These are phyloP conservation scores for Paecilomyces dactylethromorphus DNA, from an alignment of 2,329 filamentous ascomycete species.

Conservation along the genomic window DNA sequence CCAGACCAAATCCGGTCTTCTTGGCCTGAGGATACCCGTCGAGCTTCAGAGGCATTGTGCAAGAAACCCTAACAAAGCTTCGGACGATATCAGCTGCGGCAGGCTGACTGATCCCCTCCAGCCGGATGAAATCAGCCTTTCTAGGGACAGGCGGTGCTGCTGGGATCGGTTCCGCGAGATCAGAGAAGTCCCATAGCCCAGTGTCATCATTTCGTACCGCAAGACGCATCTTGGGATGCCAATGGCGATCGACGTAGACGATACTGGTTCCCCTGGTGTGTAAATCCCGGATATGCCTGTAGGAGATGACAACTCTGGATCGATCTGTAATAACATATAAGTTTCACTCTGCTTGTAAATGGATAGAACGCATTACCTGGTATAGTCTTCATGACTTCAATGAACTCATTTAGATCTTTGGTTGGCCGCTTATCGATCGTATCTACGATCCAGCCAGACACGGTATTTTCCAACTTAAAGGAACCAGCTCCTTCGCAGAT, in stretches of 20 bases:
- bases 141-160: conserved; percentile 64
- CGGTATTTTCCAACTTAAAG: conserved; percentile 85
- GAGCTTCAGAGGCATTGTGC: conserved; percentile 89
- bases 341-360: conserved; percentile 3
- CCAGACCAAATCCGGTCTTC: conserved; percentile 90
- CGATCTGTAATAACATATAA: conserved; percentile 41
- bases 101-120: conserved; percentile 80
- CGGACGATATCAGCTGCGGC: conserved; percentile 89
- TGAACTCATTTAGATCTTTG: conserved; percentile 78
- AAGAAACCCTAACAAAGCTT: conserved; percentile 90
- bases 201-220: conserved; percentile 84
- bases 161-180: conserved; percentile 74
- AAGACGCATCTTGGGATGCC: conserved; percentile 90
- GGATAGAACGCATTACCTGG: conserved; percentile 50
- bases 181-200: conserved; percentile 90
- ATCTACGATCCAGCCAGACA: conserved; percentile 90
- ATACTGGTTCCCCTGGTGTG: conserved; percentile 93
- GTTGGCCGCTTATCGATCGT: conserved; percentile 88
- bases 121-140: conserved; percentile 83
- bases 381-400: conserved; percentile 82
- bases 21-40: conserved; percentile 95
- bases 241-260: conserved; percentile 88
- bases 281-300: conserved; percentile 89
- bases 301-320: conserved; percentile 83
- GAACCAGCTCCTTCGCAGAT: conserved; percentile 92